Base-by-base conservation (phyloP, 352 stramenopile genomes). In the Thalassiosira sp. region DNA sequence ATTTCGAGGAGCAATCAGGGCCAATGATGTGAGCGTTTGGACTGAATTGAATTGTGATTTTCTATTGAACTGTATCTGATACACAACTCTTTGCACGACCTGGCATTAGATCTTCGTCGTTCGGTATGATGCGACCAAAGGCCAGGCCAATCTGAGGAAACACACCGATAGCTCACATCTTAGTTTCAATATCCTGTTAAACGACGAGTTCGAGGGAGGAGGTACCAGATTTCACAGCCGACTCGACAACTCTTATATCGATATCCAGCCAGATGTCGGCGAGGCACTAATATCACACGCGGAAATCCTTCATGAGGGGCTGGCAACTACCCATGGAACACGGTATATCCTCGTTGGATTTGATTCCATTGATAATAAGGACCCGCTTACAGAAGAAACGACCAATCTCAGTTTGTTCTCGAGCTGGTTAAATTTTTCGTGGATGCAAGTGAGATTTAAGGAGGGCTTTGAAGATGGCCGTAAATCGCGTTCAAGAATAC, bases 101-200 rank as follows among this genome's bases (percentile, higher is more conserved):
- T n/a, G n/a, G n/a, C n/a, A n/a, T n/a, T n/a, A n/a, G n/a, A 85
- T 88, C 8, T 89, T 89, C 75, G 25, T 89, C 5, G 72, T 89
- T 25, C 56, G 79, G 18, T 89, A 89, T 62, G 82, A 89, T 68
- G 67, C 22, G 25, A 72, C 16, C 3, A 62, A 79, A 15, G 73
- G 78, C 28, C 75, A 77, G 43, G 27, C 68, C 0, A 28, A 67
- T 31, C 53, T 87, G 33, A 33, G 48, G 16, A 58, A 46, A 10
- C 79, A 89, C 43, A 87, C 75, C 0, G 82, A 89, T 72, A 52
- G 45, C 46, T 65, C 48, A 5, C 65, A 80, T 48, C 66, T 89
- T 51, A 77, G 54, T 45, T 86, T 89, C 40, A 86, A 82, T 70
- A 60, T 86, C 16, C 11, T 89, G 18, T 52, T 89, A 20, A 80